Base-by-base conservation (phyloP, 352 stramenopile species). In the Pythium brachiatum region DNA sequence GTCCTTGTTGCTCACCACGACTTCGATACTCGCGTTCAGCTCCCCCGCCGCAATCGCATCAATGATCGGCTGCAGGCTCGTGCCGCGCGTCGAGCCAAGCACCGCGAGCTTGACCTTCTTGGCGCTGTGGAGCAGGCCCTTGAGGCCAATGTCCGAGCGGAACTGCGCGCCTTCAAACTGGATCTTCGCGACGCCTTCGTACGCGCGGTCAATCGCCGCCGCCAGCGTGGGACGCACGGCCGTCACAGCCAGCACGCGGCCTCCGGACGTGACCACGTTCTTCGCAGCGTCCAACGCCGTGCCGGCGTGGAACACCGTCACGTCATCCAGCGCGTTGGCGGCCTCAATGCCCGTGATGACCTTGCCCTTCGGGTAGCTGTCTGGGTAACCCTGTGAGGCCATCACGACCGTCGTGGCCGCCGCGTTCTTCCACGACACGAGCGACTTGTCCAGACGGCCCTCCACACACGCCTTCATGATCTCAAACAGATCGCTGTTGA, bases 251-350 rank as follows among this genome's bases (percentile, higher is more conserved):
- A 99, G 81, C 23, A 99, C 98, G 48, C 98, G 86, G 15, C 98
- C 98, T 41, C 97, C 97, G 4, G 86, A 97, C 34, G 96, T 99
- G 31, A 96, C 77, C 16, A 98, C 74, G 60, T 72, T 80, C 26
- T 76, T 74, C 26, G 79, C 58, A 8, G 72, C 65, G 52, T 81
- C 75, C 3, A 94, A 57, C 39, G 88, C 82, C n/a, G 98, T 99
- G 53, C 98, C 98, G 32, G 97, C 97, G 78, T 99, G 97, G 81
- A 99, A 99, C 12, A 99, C 95, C n/a, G 97, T 98, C 25, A 99
- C 94, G 41, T 86, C 76, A 34, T 89, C 75, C 4, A 95, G 58
- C 2, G 62, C 79, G 43, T 92, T 89, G 12, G 93, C 94, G n/a
- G 83, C 79, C 23, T 94, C 86, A 27, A 98, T 64, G 43, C 96